phyloP scores from a whole-genome alignment of 78 protist species.

The Dictyostelium firmibasis region DNA sequence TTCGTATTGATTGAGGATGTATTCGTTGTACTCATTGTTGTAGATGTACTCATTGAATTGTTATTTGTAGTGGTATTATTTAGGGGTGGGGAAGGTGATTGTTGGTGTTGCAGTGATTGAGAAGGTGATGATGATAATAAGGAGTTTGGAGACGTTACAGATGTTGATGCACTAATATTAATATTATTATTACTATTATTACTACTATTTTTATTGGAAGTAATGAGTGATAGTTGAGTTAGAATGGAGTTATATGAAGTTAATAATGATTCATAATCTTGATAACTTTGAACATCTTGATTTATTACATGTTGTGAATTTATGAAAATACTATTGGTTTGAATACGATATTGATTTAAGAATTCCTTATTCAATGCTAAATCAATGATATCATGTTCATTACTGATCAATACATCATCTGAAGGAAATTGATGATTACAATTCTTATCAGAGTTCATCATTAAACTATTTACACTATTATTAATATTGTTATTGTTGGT shows the following conservation, averaged over 20 bases:
- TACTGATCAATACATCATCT: background rate
- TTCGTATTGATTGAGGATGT: background rate
- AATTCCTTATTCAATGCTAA: conserved; percentile 20
- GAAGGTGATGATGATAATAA: background rate
- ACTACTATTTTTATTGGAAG: background rate
- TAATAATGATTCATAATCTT: conserved; percentile 13
- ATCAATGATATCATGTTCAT: conserved; percentile 46
- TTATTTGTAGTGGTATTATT: background rate
- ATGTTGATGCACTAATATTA: background rate
- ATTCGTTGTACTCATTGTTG: background rate
- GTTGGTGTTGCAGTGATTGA: background rate
- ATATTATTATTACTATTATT: background rate
- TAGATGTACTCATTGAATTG: background rate
- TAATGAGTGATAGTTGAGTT: background rate
- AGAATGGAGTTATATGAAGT: conserved; percentile 10
- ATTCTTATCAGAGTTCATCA: background rate
- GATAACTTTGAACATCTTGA: conserved; percentile 27
- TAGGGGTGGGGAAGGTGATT: background rate
- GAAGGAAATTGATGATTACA: background rate
- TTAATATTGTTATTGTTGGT: background rate
- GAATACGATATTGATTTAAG: conserved; percentile 46
- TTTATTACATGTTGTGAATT: conserved; percentile 2
- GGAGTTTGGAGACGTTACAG: background rate
- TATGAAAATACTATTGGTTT: conserved; percentile 17
- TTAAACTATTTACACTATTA: background rate